phyloP scores from a whole-genome alignment of 257 asterid genomes.

The Knoxia roxburghii region DNA sequence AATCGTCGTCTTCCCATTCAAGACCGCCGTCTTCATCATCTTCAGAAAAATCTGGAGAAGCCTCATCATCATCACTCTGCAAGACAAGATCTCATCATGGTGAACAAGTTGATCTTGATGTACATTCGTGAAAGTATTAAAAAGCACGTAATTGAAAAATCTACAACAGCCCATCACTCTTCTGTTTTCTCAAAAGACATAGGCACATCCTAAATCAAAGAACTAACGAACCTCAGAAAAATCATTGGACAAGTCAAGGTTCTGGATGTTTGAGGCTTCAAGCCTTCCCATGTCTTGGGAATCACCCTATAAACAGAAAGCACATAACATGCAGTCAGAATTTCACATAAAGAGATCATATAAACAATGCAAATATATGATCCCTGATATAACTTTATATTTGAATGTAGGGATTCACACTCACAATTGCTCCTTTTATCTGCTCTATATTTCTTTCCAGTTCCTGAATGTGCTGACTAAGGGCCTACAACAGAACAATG shows the following conservation, averaged over 20 bases:
- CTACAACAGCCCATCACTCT: not conserved
- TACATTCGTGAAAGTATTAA: not conserved
- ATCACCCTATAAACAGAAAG: constrained; percentile 41
- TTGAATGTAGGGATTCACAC: constrained; percentile 23
- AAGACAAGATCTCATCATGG: not conserved
- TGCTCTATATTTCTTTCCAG: constrained; percentile 76
- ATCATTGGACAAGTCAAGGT: constrained; percentile 28
- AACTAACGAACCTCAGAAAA: constrained; percentile 50
- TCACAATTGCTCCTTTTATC: constrained; percentile 63
- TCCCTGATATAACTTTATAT: not conserved
- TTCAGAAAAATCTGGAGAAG: constrained; percentile 34
- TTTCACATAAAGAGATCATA: not conserved
- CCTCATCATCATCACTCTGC: constrained; percentile 72
- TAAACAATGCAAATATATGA: not conserved
- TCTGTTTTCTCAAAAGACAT: not conserved
- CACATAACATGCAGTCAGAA: constrained; percentile 1
- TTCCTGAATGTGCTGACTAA: constrained; percentile 88
- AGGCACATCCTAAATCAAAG: not conserved
- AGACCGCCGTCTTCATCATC: constrained; percentile 41
- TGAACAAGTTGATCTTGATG: not conserved
- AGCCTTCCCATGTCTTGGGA: constrained; percentile 33
- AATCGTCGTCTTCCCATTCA: constrained; percentile 38
- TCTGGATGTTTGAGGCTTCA: constrained; percentile 29
- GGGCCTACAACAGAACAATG: constrained; percentile 60
- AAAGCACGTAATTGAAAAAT: not conserved